Evolutionary conservation across 148 eudicot species (phyloP).

Genomic region (Fagopyrum esculentum): DNA sequence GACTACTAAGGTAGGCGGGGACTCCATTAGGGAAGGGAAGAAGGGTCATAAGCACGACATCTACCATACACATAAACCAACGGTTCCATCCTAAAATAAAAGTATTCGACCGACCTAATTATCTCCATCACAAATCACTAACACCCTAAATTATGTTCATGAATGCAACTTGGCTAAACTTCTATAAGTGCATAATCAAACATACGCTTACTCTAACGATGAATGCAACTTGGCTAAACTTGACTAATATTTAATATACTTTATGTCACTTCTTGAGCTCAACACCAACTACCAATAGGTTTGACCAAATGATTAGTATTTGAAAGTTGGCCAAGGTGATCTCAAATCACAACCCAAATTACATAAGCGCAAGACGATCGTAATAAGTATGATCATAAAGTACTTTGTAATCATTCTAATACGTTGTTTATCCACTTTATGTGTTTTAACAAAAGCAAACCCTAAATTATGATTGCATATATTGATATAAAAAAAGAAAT

Average conservation of each 20-base stretch:
- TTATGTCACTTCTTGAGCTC: not conserved
- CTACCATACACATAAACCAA: too few relatives aligned
- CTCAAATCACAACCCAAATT: not conserved
- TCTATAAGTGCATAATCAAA: too few relatives aligned
- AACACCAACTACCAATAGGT: not conserved
- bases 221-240: not conserved
- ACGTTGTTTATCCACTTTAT: not conserved
- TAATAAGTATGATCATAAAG: constrained; percentile 1
- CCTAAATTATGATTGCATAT: not conserved
- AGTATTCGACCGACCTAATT: too few relatives aligned
- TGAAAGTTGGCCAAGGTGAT: not conserved
- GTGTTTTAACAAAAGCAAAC: not conserved
- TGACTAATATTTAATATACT: not conserved
- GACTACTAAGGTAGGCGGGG: too few relatives aligned
- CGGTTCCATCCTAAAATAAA: too few relatives aligned
- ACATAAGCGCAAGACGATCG: not conserved
- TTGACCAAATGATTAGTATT: constrained; percentile 5
- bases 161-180: too few relatives aligned
- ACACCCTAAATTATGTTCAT: too few relatives aligned
- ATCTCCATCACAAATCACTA: too few relatives aligned
- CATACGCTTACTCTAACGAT: too few relatives aligned
- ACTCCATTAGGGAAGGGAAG: too few relatives aligned
- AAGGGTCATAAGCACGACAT: too few relatives aligned
- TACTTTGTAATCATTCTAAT: not conserved
- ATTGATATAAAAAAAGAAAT: not conserved